These are phyloP conservation scores for Sporothrix dimorphospora DNA, from an alignment of 2,329 filamentous ascomycete genomes.

Conservation along the genomic window DNA sequence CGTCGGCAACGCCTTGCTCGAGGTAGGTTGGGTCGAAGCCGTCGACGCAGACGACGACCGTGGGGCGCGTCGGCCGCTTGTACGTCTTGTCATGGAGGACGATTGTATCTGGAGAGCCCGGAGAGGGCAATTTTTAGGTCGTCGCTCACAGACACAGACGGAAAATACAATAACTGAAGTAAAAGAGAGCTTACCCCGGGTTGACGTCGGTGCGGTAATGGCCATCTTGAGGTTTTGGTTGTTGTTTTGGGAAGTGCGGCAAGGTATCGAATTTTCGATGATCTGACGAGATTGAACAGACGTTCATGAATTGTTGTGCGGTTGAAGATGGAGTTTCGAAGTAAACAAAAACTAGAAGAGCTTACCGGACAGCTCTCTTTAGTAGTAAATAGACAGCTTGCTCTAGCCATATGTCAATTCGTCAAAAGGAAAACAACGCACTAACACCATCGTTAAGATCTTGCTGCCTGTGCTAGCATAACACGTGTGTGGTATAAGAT, in stretches of 20 bases:
- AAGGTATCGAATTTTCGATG: background rate
- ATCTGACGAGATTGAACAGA: background rate
- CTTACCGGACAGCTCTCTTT: background rate
- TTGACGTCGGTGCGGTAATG: background rate
- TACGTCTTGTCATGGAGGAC: constrained; percentile 20
- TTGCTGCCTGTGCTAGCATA: too few species aligned
- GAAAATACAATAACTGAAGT: too few species aligned
- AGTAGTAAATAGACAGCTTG: background rate
- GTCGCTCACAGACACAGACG: background rate
- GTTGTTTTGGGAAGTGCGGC: background rate
- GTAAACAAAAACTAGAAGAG: background rate
- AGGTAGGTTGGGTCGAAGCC: constrained; percentile 51
- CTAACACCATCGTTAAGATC: background rate
- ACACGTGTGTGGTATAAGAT: background rate
- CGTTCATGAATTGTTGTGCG: background rate
- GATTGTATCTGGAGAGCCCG: background rate
- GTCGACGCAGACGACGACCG: constrained; percentile 48
- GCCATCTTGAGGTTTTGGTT: background rate
- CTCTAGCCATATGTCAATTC: background rate
- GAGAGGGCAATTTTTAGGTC: background rate
- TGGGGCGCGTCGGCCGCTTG: constrained; percentile 35
- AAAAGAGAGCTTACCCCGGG: background rate
- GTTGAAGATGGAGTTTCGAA: background rate
- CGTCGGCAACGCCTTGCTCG: constrained; percentile 40
- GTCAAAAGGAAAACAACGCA: background rate